Conservation (phyloP, 2,329 filamentous ascomycete species). For the Xylogone sp. region DNA sequence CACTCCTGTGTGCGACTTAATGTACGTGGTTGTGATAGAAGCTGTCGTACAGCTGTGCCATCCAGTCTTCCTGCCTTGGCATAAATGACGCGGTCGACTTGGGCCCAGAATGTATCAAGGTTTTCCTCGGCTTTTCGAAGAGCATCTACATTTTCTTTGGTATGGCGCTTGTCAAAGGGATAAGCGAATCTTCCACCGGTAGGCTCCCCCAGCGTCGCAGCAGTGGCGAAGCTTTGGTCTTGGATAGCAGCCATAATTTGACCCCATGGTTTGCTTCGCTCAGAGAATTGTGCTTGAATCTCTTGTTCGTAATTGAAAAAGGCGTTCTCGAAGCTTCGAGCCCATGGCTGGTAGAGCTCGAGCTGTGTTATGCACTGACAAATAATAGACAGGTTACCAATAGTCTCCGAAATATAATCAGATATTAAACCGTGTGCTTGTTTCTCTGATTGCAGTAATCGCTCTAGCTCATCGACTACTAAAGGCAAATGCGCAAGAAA, state of each 20-base stretch:
- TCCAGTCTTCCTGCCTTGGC: slow-evolving; percentile 16
- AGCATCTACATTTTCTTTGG: slow-evolving; percentile 37
- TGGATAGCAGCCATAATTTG: neutral
- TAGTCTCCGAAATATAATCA: slow-evolving; percentile 8
- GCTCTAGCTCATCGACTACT: slow-evolving; percentile 17
- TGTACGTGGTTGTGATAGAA: slow-evolving; percentile 25
- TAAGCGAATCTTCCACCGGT: slow-evolving; percentile 28
- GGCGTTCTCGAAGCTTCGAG: slow-evolving; percentile 8
- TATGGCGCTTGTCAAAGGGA: slow-evolving; percentile 44
- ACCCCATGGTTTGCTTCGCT: neutral
- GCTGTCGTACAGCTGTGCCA: slow-evolving; percentile 21
- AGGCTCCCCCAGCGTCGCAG: slow-evolving; percentile 9
- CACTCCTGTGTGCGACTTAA: slow-evolving; percentile 47
- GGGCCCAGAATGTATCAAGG: slow-evolving; percentile 44
- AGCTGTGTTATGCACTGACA: slow-evolving; percentile 11
- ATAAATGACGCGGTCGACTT: slow-evolving; percentile 23
- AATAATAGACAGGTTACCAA: slow-evolving; percentile 13
- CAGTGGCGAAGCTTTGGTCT: neutral
- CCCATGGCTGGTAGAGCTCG: slow-evolving; percentile 18
- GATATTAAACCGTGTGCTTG: slow-evolving; percentile 15
- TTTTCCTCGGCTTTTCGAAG: slow-evolving; percentile 43
- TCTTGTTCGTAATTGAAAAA: neutral
- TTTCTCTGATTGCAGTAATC: slow-evolving; percentile 9
- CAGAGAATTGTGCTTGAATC: neutral
- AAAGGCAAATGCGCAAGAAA: slow-evolving; percentile 5